Evolutionary conservation across 2,329 filamentous ascomycete species (phyloP).

Genomic region (Fusarium duplospermum): DNA sequence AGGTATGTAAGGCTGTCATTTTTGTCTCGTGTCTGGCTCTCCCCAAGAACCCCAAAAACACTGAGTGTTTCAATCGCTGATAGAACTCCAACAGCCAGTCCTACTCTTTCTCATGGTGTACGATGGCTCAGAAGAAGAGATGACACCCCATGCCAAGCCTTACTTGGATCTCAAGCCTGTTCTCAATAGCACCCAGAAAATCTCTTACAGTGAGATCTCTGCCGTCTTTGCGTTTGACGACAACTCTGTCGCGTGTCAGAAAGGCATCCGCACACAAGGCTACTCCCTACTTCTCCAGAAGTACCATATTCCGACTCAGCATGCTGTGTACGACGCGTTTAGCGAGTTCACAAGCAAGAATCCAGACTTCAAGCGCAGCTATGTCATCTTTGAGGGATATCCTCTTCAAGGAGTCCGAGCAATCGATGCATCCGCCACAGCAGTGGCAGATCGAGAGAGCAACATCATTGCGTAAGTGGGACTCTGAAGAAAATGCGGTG

Average conservation of each 20-base stretch:
- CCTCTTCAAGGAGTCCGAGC: constrained; percentile 52
- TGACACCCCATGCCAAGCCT: background rate
- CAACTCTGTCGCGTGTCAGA: background rate
- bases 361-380: background rate
- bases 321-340: constrained; percentile 27
- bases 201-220: background rate
- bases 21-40: background rate
- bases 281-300: background rate
- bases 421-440: background rate
- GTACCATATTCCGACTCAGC: background rate
- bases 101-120: background rate
- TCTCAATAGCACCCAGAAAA: background rate
- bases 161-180: background rate
- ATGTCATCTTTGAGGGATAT: constrained; percentile 68
- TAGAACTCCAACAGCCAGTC: background rate
- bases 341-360: constrained; percentile 44
- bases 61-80: background rate
- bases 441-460: background rate
- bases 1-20: background rate
- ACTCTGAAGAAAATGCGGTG: background rate
- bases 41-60: background rate
- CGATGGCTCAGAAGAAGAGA: background rate
- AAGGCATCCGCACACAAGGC: background rate
- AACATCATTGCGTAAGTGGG: background rate
- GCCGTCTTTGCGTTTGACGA: background rate